Percentiles rank a stretch among this genome's conserved stretches.
These are phyloP conservation scores for Xerocomus brunneocitrinus DNA, from an alignment of 768 basidiomycete genomes.

Conservation along the genomic window DNA sequence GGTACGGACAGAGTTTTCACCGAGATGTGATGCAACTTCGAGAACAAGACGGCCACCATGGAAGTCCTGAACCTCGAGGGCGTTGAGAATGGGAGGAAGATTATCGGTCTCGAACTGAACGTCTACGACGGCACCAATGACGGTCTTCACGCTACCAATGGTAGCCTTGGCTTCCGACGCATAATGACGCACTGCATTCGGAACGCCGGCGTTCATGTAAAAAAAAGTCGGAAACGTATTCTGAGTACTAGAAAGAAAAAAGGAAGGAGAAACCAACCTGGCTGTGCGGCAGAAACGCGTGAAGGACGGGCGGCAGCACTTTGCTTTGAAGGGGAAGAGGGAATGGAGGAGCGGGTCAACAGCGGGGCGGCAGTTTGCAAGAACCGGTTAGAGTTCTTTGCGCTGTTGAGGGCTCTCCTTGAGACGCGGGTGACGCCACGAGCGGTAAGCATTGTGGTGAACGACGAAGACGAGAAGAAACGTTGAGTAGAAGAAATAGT, in stretches of 20 bases:
- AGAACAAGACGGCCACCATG: slow-evolving; percentile 95
- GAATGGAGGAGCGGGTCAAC: slow-evolving; percentile 48
- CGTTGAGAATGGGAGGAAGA: slow-evolving; percentile 96
- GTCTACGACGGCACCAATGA: slow-evolving; percentile 99
- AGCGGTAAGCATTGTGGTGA: slow-evolving; percentile 72
- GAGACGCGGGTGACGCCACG: slow-evolving; percentile 87
- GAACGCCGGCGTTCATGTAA: neutral
- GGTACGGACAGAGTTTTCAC: slow-evolving; percentile 98
- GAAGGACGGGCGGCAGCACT: slow-evolving; percentile 46
- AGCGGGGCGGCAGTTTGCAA: slow-evolving; percentile 70
- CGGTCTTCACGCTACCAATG: slow-evolving; percentile 87
- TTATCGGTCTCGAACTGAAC: slow-evolving; percentile 92
- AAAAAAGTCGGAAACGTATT: neutral
- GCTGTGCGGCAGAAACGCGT: slow-evolving; percentile 43
- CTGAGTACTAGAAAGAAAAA: neutral
- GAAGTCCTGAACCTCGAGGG: slow-evolving; percentile 95
- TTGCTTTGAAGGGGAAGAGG: slow-evolving; percentile 41
- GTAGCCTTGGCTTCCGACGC: slow-evolving; percentile 81
- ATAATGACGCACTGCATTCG: slow-evolving; percentile 67
- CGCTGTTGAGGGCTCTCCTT: slow-evolving; percentile 72
- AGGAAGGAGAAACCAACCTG: slow-evolving; percentile 43
- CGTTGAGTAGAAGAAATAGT: slow-evolving; percentile 31
- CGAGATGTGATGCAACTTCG: slow-evolving; percentile 96
- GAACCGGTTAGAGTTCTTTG: slow-evolving; percentile 73
- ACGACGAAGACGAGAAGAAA: slow-evolving; percentile 28